These are phyloP conservation scores for Physaria fendleri DNA, from an alignment of 345 rosid species.

Conservation along the genomic window DNA sequence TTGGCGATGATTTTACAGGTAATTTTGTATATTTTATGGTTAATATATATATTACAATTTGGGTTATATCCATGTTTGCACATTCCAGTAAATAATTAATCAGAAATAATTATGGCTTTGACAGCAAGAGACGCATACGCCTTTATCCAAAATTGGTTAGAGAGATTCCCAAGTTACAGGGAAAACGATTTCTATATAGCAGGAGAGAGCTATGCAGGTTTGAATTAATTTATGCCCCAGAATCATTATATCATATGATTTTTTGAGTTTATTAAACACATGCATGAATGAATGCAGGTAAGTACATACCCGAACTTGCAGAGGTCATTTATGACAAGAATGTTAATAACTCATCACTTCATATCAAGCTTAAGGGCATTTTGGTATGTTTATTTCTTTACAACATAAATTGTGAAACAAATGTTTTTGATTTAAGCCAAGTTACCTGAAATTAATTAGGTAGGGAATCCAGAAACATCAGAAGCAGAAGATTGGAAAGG, in stretches of 20 bases:
- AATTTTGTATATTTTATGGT: background rate
- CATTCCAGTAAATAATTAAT: too few relatives aligned
- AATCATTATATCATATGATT: background rate
- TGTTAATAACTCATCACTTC: constrained; percentile 45
- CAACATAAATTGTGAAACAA: too few relatives aligned
- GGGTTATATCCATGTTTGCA: background rate
- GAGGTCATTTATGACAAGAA: constrained; percentile 61
- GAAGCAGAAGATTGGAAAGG: constrained; percentile 75
- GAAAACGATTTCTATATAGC: constrained; percentile 61
- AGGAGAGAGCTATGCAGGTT: constrained; percentile 97
- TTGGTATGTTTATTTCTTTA: constrained; percentile 42
- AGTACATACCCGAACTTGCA: constrained; percentile 82
- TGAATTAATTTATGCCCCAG: background rate
- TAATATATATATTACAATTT: too few relatives aligned
- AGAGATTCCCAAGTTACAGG: constrained; percentile 65
- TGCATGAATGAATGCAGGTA: constrained; percentile 50
- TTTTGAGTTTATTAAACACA: constrained; percentile 7
- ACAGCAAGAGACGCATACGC: constrained; percentile 70
- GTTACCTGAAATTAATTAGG: too few relatives aligned
- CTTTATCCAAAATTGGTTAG: constrained; percentile 70
- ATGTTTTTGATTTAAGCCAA: background rate
- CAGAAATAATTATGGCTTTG: background rate
- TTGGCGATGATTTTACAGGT: constrained; percentile 52
- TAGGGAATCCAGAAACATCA: constrained; percentile 81
- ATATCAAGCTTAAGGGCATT: constrained; percentile 66